phyloP scores from a whole-genome alignment of 2,329 filamentous ascomycete genomes.

The Verticillium klebahnii region DNA sequence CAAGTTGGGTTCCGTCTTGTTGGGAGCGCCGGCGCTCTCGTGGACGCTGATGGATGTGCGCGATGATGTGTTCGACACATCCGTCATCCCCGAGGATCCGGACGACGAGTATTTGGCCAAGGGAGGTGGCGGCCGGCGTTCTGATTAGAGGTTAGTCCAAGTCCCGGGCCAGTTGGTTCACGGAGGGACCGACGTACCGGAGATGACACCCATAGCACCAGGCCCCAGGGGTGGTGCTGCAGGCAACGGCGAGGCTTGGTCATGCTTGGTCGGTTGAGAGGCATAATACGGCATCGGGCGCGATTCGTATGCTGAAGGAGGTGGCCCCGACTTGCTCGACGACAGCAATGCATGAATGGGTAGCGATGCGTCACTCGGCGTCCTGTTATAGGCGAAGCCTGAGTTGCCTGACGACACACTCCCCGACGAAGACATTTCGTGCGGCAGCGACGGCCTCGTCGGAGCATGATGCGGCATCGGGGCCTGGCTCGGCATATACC shows the following conservation, averaged over 20 bases:
- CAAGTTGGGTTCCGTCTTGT: conserved; percentile 21
- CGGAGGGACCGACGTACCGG: conserved; percentile 5
- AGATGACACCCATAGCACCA: background rate
- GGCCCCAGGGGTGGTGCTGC: background rate
- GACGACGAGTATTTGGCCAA: conserved; percentile 10
- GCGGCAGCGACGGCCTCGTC: conserved; percentile 32
- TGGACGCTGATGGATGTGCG: conserved; percentile 12
- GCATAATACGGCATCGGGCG: conserved; percentile 6
- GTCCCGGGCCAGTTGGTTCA: background rate
- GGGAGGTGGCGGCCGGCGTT: conserved; percentile 8
- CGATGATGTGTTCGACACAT: conserved; percentile 7
- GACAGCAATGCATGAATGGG: conserved; percentile 51
- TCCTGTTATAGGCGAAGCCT: conserved; percentile 27
- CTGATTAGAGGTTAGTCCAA: conserved; percentile 10
- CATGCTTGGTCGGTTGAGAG: background rate
- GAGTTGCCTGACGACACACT: conserved; percentile 34
- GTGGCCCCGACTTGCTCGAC: conserved; percentile 29
- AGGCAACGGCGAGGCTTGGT: background rate
- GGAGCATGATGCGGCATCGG: conserved; percentile 1
- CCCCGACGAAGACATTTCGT: conserved; percentile 40
- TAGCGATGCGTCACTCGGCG: conserved; percentile 44
- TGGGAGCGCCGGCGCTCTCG: background rate
- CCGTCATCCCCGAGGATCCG: conserved; percentile 7
- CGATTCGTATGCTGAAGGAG: conserved; percentile 14
- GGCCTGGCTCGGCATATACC: background rate